Conservation (phyloP, 441 rosid genomes). For the Arabidopsis hybrid region DNA sequence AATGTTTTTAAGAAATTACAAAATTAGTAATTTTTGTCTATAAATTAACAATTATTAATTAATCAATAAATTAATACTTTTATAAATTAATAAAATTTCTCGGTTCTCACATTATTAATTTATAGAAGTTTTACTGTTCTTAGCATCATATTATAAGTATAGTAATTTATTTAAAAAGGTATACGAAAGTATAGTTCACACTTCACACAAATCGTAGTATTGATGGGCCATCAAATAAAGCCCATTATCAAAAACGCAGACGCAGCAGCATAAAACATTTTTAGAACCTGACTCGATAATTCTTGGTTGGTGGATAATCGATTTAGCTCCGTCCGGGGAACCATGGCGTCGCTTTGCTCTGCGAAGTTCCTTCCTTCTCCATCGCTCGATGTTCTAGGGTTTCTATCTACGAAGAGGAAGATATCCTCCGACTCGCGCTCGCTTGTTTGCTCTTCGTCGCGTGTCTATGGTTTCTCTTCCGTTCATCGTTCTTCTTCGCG, state of each 20-base stretch:
- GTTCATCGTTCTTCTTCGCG: conserved; percentile 32
- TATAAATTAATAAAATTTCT: too few relatives aligned
- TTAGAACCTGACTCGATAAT: conserved; percentile 33
- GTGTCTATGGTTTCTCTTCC: conserved; percentile 28
- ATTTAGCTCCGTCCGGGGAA: conserved; percentile 17
- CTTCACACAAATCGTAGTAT: background rate
- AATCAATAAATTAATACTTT: too few relatives aligned
- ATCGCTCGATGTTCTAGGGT: conserved; percentile 31
- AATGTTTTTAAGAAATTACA: too few relatives aligned
- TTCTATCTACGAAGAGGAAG: conserved; percentile 30
- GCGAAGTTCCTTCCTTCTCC: conserved; percentile 40
- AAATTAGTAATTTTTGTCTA: too few relatives aligned
- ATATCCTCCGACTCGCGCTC: conserved; percentile 17
- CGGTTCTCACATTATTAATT: too few relatives aligned
- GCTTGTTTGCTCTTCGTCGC: conserved; percentile 39
- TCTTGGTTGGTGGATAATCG: conserved; percentile 44
- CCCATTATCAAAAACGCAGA: conserved; percentile 11
- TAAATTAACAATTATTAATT: too few relatives aligned
- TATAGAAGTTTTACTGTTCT: too few relatives aligned
- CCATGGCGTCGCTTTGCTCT: conserved; percentile 45
- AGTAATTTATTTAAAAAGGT: too few relatives aligned
- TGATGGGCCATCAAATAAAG: background rate
- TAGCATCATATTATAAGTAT: too few relatives aligned
- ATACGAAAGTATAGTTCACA: too few relatives aligned
- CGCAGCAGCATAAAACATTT: conserved; percentile 5